phyloP scores from a whole-genome alignment of 2,329 filamentous ascomycete species.

The Aspergillus piperis region DNA sequence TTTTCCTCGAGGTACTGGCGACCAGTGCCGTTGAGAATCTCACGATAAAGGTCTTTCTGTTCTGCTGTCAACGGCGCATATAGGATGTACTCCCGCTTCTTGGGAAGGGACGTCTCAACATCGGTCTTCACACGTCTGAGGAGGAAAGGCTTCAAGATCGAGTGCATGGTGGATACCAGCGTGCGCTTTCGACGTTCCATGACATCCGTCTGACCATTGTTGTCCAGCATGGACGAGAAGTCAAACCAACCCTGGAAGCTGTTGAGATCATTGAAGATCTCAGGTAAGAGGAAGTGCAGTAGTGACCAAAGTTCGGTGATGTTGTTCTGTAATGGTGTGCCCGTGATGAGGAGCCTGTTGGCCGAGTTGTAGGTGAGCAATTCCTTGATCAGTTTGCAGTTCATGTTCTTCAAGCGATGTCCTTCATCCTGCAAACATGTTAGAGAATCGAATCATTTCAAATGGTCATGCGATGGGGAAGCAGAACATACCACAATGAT shows the following conservation, averaged over 20 bases:
- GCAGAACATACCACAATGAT: conserved; percentile 74
- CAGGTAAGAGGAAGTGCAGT: conserved; percentile 87
- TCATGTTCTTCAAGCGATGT: conserved; percentile 95
- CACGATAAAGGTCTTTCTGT: conserved; percentile 86
- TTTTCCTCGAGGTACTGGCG: conserved; percentile 53
- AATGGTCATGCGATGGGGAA: not conserved
- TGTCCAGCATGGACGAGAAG: conserved; percentile 87
- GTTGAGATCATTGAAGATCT: conserved; percentile 89
- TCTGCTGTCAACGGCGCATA: conserved; percentile 90
- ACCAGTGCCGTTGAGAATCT: conserved; percentile 77
- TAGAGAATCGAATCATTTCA: conserved; percentile 12
- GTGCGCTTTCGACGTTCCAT: conserved; percentile 76
- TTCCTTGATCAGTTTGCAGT: conserved; percentile 87
- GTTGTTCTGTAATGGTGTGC: conserved; percentile 94
- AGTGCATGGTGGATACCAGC: conserved; percentile 83
- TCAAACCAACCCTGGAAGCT: conserved; percentile 97
- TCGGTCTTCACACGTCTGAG: conserved; percentile 88
- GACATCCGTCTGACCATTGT: conserved; percentile 74
- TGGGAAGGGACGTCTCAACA: conserved; percentile 86
- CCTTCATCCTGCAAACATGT: conserved; percentile 71
- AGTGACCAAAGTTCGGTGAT: conserved; percentile 93
- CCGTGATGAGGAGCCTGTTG: conserved; percentile 88
- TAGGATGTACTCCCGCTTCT: conserved; percentile 93
- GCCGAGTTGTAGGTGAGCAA: conserved; percentile 86
- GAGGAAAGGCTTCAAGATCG: conserved; percentile 88